Evolutionary conservation across 2,329 filamentous ascomycete species (phyloP), one percentile per base, ranked within the genome.

Genomic region (Talaromyces sp.): DNA sequence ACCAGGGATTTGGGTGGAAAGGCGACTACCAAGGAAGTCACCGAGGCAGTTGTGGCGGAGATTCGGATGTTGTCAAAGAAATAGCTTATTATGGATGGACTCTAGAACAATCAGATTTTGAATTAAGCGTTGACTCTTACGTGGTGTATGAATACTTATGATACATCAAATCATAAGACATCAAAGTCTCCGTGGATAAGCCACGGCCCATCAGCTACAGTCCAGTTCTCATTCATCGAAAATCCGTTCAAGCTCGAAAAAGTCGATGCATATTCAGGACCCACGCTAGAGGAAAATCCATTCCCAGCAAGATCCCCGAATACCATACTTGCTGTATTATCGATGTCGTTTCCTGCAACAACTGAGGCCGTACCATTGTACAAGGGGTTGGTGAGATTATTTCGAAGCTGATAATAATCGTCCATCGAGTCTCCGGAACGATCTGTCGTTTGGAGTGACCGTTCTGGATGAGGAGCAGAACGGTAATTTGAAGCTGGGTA

Each of bases 1-100:
- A 88, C 86, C 2, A 80, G 75, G 35, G 86, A 89, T 71, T 80
- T 88, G 67, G 84, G 84, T 44, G 86, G 86, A 0, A 77, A 75
- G 23, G 81, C 81, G 2, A 81, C 77, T 2, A 88, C 86, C 0
- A 79, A 82, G 68, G 81, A 82, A 60, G 82, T 88, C 9, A 87
- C 86, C 1, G 80, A 83, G 35, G 85, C 85, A 1, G 80, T 86
- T 9, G 81, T 82, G 63, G 73, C 71, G 35, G 81, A 84, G 72
- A 81, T 85, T 61, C 77, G 81, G 70, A 76, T 74, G 59, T 70
- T 81, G 59, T 69, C 81, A 58, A 72, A 76, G 21, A 25, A 28
- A 16, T 48, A 48, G 21, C 14, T 16, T 48, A 2, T 48, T 28
- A 42, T 18, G 7, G 16, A 16, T 25, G 25, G 44, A 46, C 9